Conservation (phyloP, 2,329 filamentous ascomycete species). For the Fusarium penzigii region DNA sequence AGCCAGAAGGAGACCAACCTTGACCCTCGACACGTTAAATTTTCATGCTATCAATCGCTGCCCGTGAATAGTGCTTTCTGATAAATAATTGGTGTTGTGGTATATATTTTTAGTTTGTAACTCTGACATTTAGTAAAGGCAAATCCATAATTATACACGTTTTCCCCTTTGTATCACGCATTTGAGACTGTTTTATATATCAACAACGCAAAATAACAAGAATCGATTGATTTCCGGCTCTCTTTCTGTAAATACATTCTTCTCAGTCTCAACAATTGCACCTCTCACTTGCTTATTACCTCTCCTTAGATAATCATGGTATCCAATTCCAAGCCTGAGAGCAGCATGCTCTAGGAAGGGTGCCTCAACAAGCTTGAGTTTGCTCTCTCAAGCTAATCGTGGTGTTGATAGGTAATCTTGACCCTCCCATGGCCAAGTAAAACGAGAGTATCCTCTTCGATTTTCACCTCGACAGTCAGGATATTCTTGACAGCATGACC, state of each 20-base stretch:
- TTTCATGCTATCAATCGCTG: neutral
- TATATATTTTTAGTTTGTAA: neutral
- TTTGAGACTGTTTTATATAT: neutral
- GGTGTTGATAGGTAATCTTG: slow-evolving; percentile 64
- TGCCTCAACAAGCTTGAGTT: slow-evolving; percentile 40
- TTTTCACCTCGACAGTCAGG: slow-evolving; percentile 74
- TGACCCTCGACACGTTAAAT: neutral
- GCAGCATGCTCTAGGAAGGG: slow-evolving; percentile 46
- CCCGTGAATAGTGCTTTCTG: neutral
- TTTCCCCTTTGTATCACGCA: neutral
- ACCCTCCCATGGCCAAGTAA: slow-evolving; percentile 84
- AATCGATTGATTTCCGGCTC: neutral
- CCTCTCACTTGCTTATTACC: neutral
- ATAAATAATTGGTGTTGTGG: neutral
- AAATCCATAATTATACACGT: no score
- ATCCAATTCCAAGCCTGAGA: slow-evolving; percentile 29
- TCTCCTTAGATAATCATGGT: slow-evolving; percentile 26
- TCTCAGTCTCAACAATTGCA: neutral
- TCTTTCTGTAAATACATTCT: neutral
- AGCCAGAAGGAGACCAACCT: neutral
- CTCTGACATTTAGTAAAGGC: no score
- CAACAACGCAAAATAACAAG: neutral
- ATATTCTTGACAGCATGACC: slow-evolving; percentile 78
- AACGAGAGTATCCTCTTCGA: slow-evolving; percentile 83
- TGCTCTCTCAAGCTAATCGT: neutral